Percentiles rank a stretch among this genome's conserved stretches.
Evolutionary conservation across 108 stramenopile genomes (phyloP).

Genomic region (Nitzschia putrida): DNA sequence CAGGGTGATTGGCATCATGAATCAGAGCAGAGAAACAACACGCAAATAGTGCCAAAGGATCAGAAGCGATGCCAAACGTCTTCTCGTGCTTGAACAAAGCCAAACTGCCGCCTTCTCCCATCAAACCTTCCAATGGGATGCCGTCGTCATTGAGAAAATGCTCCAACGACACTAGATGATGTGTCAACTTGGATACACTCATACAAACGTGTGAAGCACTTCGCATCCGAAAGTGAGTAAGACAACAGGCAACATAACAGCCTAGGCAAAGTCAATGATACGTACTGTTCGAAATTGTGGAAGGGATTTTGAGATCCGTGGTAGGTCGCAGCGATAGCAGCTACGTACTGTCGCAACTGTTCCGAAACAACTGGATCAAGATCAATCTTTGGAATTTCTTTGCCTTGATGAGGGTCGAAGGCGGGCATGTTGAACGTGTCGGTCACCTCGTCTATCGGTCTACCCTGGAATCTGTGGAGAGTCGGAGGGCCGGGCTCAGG

Average conservation of each 20-base stretch:
- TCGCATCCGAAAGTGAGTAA: background rate
- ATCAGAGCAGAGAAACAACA: conserved; percentile 44
- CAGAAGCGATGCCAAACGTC: conserved; percentile 62
- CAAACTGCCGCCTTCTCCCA: no score
- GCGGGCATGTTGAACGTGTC: conserved; percentile 18
- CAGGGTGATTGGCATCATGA: conserved; percentile 46
- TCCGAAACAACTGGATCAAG: background rate
- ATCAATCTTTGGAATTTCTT: conserved; percentile 1
- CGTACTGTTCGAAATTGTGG: conserved; percentile 15
- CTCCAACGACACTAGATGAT: background rate
- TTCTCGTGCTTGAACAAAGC: conserved; percentile 32
- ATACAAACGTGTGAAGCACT: background rate
- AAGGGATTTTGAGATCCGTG: conserved; percentile 22
- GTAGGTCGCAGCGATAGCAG: conserved; percentile 17
- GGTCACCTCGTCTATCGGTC: conserved; percentile 19
- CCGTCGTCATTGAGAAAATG: background rate
- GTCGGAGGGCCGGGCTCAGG: background rate
- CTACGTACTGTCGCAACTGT: conserved; percentile 15
- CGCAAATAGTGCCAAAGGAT: conserved; percentile 59
- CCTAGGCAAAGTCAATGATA: background rate
- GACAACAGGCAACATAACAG: conserved; percentile 9
- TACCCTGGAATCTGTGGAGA: no score
- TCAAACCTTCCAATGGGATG: background rate
- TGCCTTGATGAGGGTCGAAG: conserved; percentile 5
- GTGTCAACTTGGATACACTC: background rate